Base-by-base conservation (phyloP, 331 rosid genomes). In the Pyracantha coccinea region DNA sequence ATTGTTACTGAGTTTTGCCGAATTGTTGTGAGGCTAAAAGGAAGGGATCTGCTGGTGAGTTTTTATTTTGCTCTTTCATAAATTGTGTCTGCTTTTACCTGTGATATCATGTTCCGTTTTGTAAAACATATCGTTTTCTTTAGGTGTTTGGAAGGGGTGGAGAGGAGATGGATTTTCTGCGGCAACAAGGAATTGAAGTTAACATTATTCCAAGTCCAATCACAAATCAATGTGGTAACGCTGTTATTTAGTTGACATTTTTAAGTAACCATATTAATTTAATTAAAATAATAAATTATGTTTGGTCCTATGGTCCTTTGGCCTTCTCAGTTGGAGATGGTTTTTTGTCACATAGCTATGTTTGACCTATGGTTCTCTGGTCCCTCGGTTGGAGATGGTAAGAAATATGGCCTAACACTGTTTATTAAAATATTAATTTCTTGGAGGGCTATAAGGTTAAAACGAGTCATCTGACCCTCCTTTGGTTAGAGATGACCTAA, bases 91-190 rank as follows among this genome's bases (percentile, higher is more conserved):
- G 54, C 19, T 6, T 14, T 70, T 62, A 6, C 38, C 9, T 35
- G 53, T 28, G 15, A 35, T 69, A 57, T 79, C 7, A 55, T 71
- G 74, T 66, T 55, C 57, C 73, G 58, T 61, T 3, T 45, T 62
- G 62, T 54, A 35, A n/a, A 50, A 19, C 61, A 10, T 77, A 27
- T 44, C 72, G 74, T 78, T 76, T 69, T 23, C 57, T 71, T 75
- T 71, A 95, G 99, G 99, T 95, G 79, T 95, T 95, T 89, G 99
- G 99, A 45, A 89, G 97, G 78, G 99, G 97, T 35, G 99, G 99
- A 13, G 97, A 95, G 84, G 99, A 92, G 86, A 95, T 95, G 97
- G 97, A 95, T 81, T 95, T 95, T 85, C 87, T 95, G 87, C 96
- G 80, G 78, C 96, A 86, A 29, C 90, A 92, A 80, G 97, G 97